Conservation (phyloP, 106 monocot species). For the Dendrobium catenatum region DNA sequence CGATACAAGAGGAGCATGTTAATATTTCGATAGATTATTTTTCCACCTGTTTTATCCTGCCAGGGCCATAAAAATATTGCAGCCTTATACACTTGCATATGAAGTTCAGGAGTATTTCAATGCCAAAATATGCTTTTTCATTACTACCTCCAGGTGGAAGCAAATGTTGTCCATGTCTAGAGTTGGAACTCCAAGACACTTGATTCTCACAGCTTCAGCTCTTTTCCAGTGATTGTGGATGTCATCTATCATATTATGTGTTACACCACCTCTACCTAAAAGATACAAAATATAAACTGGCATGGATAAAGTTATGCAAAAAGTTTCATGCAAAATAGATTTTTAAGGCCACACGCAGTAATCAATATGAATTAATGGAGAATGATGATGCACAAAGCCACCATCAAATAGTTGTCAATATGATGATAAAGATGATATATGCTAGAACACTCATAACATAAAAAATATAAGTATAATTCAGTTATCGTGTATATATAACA, state of each 20-base stretch:
- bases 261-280: slow-evolving; percentile 73
- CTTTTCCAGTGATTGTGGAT: slow-evolving; percentile 89
- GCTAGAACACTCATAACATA: too few relatives aligned
- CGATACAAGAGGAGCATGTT: slow-evolving; percentile 79
- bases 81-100: neutral
- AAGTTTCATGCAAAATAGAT: too few relatives aligned
- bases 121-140: neutral
- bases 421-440: too few relatives aligned
- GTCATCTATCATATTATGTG: slow-evolving; percentile 88
- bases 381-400: too few relatives aligned
- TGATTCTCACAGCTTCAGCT: slow-evolving; percentile 87
- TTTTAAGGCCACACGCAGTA: too few relatives aligned
- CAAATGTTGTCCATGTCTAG: slow-evolving; percentile 91
- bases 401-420: too few relatives aligned
- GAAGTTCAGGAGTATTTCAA: neutral
- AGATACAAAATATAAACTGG: neutral
- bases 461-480: too few relatives aligned
- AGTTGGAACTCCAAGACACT: slow-evolving; percentile 83
- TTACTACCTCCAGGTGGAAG: slow-evolving; percentile 80
- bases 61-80: neutral
- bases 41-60: slow-evolving; percentile 93
- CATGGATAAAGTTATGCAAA: too few relatives aligned
- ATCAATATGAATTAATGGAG: too few relatives aligned
- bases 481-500: too few relatives aligned
- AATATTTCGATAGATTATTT: slow-evolving; percentile 50